A percentile compares a stretch with the other conserved stretches of the same genome.
These are phyloP conservation scores for Xylaria curta DNA, from an alignment of 495 filamentous ascomycete genomes.

Conservation along the genomic window DNA sequence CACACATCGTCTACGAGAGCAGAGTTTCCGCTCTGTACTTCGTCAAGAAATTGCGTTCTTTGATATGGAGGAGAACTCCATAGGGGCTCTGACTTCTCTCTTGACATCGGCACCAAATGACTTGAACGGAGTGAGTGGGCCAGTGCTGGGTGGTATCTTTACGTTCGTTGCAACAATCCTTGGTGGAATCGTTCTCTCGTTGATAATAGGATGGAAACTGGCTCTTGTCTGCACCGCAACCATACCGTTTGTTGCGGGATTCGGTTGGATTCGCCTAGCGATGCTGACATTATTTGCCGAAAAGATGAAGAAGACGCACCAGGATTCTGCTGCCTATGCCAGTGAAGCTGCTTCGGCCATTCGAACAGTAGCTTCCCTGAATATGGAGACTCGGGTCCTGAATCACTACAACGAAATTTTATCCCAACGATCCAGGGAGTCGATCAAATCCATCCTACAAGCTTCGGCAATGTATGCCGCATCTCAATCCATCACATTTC, in stretches of 20 bases:
- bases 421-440: background rate
- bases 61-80: conserved; percentile 80
- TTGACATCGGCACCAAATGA: conserved; percentile 82
- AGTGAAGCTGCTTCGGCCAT: conserved; percentile 90
- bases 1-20: background rate
- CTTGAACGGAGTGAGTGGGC: conserved; percentile 81
- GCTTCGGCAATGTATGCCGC: conserved; percentile 77
- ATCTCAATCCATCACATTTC: conserved; percentile 77
- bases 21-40: conserved; percentile 4
- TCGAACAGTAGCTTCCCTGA: conserved; percentile 83
- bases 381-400: conserved; percentile 64
- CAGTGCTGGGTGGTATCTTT: conserved; percentile 80
- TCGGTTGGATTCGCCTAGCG: conserved; percentile 82
- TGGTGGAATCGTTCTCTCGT: conserved; percentile 69
- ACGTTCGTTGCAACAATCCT: conserved; percentile 74
- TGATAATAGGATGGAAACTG: conserved; percentile 86
- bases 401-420: conserved; percentile 65
- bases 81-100: conserved; percentile 82
- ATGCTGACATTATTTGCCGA: conserved; percentile 74
- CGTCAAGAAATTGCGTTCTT: conserved; percentile 90
- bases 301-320: conserved; percentile 73
- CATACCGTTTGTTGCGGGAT: conserved; percentile 79
- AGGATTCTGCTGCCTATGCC: conserved; percentile 78
- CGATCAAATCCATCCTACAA: conserved; percentile 56
- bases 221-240: conserved; percentile 83